Evolutionary conservation across 345 rosid genomes (phyloP).

Genomic region (Combretum micranthum): DNA sequence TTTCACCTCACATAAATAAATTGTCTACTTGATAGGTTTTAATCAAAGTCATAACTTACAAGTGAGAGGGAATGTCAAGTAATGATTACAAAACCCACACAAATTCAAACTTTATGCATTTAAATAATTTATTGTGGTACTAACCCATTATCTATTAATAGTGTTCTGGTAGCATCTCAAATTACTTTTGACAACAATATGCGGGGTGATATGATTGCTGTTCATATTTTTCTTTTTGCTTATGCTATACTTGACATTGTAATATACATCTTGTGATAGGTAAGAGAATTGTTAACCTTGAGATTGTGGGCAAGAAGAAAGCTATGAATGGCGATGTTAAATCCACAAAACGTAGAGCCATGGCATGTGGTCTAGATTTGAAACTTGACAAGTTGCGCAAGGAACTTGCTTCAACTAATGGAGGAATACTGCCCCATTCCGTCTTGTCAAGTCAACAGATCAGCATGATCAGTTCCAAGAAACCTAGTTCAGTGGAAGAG

Average conservation of each 20-base stretch:
- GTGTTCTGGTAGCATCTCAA: no score
- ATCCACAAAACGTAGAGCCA: conserved; percentile 32
- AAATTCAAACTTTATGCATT: no score
- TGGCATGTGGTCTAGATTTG: conserved; percentile 45
- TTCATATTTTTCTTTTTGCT: neutral
- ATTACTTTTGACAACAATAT: no score
- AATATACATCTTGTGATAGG: conserved; percentile 20
- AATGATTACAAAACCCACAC: no score
- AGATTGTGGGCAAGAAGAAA: conserved; percentile 42
- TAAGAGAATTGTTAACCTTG: conserved; percentile 56
- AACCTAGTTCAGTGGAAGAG: conserved; percentile 58
- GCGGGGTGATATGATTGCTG: neutral
- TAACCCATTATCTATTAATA: no score
- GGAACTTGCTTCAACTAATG: conserved; percentile 55
- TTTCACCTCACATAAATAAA: no score
- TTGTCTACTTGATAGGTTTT: no score
- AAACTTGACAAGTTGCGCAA: conserved; percentile 78
- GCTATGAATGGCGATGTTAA: conserved; percentile 20
- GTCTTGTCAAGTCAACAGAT: conserved; percentile 75
- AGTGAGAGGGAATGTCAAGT: no score
- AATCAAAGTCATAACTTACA: no score
- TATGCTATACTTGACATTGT: neutral
- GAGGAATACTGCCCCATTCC: conserved; percentile 83
- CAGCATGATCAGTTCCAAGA: conserved; percentile 42
- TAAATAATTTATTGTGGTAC: no score